phyloP scores from a whole-genome alignment of 2,329 filamentous ascomycete genomes.

The Aspergillus jensenii region DNA sequence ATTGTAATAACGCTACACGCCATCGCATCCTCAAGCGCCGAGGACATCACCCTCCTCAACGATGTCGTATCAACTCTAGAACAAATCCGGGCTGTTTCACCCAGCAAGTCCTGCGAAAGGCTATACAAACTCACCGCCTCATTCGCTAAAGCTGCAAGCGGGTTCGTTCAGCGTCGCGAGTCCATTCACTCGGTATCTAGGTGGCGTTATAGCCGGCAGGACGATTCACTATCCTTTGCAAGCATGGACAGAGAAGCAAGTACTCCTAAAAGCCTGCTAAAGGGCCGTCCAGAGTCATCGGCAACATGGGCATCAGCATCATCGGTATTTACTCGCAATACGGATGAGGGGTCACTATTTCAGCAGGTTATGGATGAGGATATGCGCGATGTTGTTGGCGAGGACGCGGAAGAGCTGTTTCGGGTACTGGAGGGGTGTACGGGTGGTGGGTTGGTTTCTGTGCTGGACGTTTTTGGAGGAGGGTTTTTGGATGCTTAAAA shows the following conservation, averaged over 20 bases:
- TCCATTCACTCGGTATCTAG: neutral
- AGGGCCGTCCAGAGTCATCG: neutral
- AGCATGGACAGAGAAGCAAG: neutral
- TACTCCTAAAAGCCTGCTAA: neutral
- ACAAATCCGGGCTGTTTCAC: neutral
- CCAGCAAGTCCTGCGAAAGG: neutral
- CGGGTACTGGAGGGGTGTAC: neutral
- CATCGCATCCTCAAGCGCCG: conserved; percentile 14
- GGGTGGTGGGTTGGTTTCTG: neutral
- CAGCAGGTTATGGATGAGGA: neutral
- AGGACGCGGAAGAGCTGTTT: neutral
- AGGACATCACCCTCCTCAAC: conserved; percentile 21
- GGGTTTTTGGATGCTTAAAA: neutral
- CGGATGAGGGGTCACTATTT: neutral
- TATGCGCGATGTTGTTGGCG: neutral
- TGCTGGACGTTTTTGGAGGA: neutral
- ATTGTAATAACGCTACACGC: conserved; percentile 23
- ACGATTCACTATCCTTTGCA: neutral
- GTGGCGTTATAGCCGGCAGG: neutral
- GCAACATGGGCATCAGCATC: neutral
- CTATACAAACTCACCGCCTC: neutral
- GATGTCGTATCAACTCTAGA: conserved; percentile 15
- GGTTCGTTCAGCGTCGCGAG: neutral
- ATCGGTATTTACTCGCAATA: neutral
- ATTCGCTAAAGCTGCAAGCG: neutral